These are phyloP conservation scores for Ophiostoma angusticollis DNA, from an alignment of 2,329 filamentous ascomycete genomes.

Conservation along the genomic window DNA sequence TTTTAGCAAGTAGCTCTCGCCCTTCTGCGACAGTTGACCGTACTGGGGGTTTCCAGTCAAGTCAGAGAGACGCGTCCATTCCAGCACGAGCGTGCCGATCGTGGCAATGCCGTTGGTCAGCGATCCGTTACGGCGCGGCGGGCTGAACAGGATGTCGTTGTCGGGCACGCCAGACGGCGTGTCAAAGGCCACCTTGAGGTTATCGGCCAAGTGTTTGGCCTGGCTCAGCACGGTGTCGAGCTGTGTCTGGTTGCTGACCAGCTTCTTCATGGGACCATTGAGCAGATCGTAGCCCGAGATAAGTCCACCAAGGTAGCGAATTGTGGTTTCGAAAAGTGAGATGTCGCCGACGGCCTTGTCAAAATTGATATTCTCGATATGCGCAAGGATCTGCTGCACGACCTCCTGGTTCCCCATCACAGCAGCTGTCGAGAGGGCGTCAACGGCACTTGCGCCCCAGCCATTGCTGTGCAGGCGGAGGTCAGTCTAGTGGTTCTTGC, in stretches of 20 bases:
- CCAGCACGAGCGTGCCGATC: slow-evolving; percentile 64
- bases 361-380: slow-evolving; percentile 61
- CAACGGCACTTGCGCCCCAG: slow-evolving; percentile 75
- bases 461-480: slow-evolving; percentile 45
- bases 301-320: slow-evolving; percentile 73
- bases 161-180: slow-evolving; percentile 63
- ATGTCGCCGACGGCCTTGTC: slow-evolving; percentile 45
- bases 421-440: slow-evolving; percentile 67
- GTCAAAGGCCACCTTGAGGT: slow-evolving; percentile 65
- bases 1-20: slow-evolving; percentile 54
- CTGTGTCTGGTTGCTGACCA: slow-evolving; percentile 26
- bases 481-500: no score
- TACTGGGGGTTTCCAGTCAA: slow-evolving; percentile 57
- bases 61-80: slow-evolving; percentile 74
- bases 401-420: slow-evolving; percentile 59
- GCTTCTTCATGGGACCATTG: slow-evolving; percentile 46
- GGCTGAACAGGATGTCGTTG: slow-evolving; percentile 51
- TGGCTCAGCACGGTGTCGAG: slow-evolving; percentile 53
- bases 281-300: slow-evolving; percentile 66
- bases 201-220: slow-evolving; percentile 55
- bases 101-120: slow-evolving; percentile 60
- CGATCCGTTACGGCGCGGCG: slow-evolving; percentile 34
- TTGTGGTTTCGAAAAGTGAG: slow-evolving; percentile 81
- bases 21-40: slow-evolving; percentile 50
- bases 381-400: slow-evolving; percentile 57